Evolutionary conservation across 345 rosid genomes (phyloP).

Genomic region (Salix exigua): DNA sequence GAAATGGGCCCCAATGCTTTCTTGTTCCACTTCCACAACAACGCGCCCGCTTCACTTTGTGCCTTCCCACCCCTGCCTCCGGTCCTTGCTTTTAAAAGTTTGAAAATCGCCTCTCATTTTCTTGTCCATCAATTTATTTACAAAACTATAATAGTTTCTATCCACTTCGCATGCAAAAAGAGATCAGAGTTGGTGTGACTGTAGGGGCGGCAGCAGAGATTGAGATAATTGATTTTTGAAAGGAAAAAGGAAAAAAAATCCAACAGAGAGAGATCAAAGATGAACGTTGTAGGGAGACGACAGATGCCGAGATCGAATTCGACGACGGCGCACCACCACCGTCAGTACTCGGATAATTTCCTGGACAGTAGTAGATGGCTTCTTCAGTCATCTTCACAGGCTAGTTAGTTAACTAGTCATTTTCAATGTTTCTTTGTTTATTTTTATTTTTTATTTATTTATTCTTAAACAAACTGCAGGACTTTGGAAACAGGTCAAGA

Average conservation of each 20-base stretch:
- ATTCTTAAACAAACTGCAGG: conserved; percentile 21
- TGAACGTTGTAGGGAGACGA: conserved; percentile 44
- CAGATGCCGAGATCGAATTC: conserved; percentile 43
- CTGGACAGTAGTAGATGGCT: conserved; percentile 40
- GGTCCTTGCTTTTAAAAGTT: conserved; percentile 6
- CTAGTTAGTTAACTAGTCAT: background rate
- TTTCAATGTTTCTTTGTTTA: background rate
- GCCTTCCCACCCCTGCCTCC: background rate
- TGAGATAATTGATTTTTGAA: background rate
- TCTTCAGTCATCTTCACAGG: conserved; percentile 35
- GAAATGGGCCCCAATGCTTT: background rate
- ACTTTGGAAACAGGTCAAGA: conserved; percentile 30
- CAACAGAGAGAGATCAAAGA: background rate
- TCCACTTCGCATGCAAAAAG: no score
- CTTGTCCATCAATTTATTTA: no score
- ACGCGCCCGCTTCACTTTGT: no score
- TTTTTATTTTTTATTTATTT: background rate
- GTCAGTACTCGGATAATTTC: conserved; percentile 51
- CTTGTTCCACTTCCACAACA: no score
- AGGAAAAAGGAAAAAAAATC: background rate
- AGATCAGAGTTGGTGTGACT: background rate
- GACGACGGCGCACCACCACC: conserved; percentile 43
- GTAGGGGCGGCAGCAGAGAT: conserved; percentile 2
- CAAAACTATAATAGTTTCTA: no score
- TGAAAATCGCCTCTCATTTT: background rate